Percentiles rank a stretch among this genome's conserved stretches.
phyloP scores from a whole-genome alignment of 345 rosid species.

The Ceriops decandra region DNA sequence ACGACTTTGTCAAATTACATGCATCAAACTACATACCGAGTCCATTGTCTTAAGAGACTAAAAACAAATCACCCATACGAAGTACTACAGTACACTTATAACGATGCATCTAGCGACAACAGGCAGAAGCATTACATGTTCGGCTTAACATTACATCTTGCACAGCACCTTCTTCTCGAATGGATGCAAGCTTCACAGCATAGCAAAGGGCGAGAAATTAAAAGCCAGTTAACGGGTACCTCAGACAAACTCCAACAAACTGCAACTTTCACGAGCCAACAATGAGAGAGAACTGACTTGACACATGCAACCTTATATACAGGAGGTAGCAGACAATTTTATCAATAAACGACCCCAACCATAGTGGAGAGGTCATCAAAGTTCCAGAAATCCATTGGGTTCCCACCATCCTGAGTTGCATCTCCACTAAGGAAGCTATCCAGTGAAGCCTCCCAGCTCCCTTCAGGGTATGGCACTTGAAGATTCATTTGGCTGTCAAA shows the following conservation, averaged over 20 bases:
- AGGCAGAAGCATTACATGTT: conserved; percentile 35
- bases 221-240: not conserved
- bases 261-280: conserved; percentile 13
- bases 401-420: conserved; percentile 50
- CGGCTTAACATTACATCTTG: conserved; percentile 14
- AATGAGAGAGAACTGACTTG: conserved; percentile 32
- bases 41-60: conserved; percentile 14
- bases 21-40: conserved; percentile 23
- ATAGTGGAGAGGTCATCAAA: conserved; percentile 60
- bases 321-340: conserved; percentile 28
- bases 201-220: conserved; percentile 1
- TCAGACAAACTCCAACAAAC: not conserved
- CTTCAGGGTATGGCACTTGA: conserved; percentile 49
- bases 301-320: conserved; percentile 81
- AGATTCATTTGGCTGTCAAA: conserved; percentile 49
- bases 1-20: conserved; percentile 23
- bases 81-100: conserved; percentile 6
- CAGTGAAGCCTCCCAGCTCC: conserved; percentile 66
- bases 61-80: conserved; percentile 23
- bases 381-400: conserved; percentile 69
- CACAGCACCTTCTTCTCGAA: conserved; percentile 31
- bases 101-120: conserved; percentile 14
- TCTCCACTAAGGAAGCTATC: conserved; percentile 59
- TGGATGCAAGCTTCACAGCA: conserved; percentile 35
- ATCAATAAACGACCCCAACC: conserved; percentile 55